Base-by-base conservation (phyloP, 1,284 basidiomycete species). In the Pholiota adiposa region DNA sequence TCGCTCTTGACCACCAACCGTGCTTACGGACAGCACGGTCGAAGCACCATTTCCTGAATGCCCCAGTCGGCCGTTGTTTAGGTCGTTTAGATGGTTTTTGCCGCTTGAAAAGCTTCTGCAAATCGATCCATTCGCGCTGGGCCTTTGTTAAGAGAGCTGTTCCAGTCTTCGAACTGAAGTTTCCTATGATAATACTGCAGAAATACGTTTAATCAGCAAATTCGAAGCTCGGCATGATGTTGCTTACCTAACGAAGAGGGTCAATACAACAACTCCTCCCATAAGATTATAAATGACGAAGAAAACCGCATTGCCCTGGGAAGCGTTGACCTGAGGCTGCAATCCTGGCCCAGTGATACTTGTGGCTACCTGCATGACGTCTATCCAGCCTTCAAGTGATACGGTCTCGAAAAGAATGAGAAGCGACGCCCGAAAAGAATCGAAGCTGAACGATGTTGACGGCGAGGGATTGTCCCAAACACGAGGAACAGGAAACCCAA, bases 371-470 rank as follows among this genome's bases (percentile, higher is more conserved):
- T 78, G 77, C 91, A 98, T 93, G 54, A 97, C 96, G 71, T 97
- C 92, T 36, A 93, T 87, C 97, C 97, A 98, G 2, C 97, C 97
- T 75, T 98, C 93, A 49, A 98, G 79, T 0, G 95, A 97, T 38
- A 98, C 94, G 69, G 97, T 97, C 76, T 99, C 97, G 70, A 98
- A 98, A 2, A 98, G 82, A 68, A 98, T 98, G 53, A 98, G 83
- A 49, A 98, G 80, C 0, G 94, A 92, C 4, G 89, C 80, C 11
- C 87, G 83, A 77, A 99, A 98, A 18, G 83, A 88, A 74, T 99
- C 97, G 69, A 98, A 99, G 0, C 91, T 92, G 78, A 96, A 98
- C 2, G 84, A 84, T 4, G 93, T 96, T 11, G 92, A 92, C 12
- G 88, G 89, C 2, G 83, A 83, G 8, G 97, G 96, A 69, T 96